Percentiles rank a stretch among this genome's conserved stretches.
Evolutionary conservation across 1,284 basidiomycete genomes (phyloP).

Genomic region (Ceratobasidium sp.): DNA sequence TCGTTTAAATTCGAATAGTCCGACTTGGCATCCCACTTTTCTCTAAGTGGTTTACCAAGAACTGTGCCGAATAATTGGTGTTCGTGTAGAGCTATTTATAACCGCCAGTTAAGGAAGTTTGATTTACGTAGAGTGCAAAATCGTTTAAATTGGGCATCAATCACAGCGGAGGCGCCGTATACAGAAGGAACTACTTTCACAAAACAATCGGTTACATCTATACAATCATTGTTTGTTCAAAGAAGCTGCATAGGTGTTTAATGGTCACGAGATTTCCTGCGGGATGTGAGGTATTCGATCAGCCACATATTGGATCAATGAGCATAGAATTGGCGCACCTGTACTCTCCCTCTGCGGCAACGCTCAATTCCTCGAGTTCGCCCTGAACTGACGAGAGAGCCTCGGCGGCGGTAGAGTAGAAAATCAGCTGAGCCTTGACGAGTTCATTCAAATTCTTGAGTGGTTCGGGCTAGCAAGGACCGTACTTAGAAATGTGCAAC

Average conservation of each 20-base stretch:
- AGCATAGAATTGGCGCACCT: too few relatives aligned
- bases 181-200: slow-evolving; percentile 10
- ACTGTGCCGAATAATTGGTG: too few relatives aligned
- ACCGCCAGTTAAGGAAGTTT: too few relatives aligned
- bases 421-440: slow-evolving; percentile 88
- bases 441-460: slow-evolving; percentile 93
- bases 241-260: background rate
- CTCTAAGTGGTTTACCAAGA: too few relatives aligned
- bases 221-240: slow-evolving; percentile 12
- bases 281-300: background rate
- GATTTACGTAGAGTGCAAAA: too few relatives aligned
- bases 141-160: background rate
- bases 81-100: too few relatives aligned
- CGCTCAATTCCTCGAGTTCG: slow-evolving; percentile 88
- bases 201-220: too few relatives aligned
- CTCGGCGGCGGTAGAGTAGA: slow-evolving; percentile 85
- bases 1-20: too few relatives aligned
- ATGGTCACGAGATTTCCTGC: slow-evolving; percentile 34
- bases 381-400: slow-evolving; percentile 82
- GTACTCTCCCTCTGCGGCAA: slow-evolving; percentile 91
- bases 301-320: too few relatives aligned
- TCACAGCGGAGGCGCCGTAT: slow-evolving; percentile 5
- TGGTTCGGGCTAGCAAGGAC: slow-evolving; percentile 94
- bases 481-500: too few relatives aligned
- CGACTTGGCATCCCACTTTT: too few relatives aligned